Percentiles rank a stretch among this genome's conserved stretches.
These are phyloP conservation scores for Fusarium pseudoanthophilum DNA, from an alignment of 2,329 filamentous ascomycete species.

Conservation along the genomic window DNA sequence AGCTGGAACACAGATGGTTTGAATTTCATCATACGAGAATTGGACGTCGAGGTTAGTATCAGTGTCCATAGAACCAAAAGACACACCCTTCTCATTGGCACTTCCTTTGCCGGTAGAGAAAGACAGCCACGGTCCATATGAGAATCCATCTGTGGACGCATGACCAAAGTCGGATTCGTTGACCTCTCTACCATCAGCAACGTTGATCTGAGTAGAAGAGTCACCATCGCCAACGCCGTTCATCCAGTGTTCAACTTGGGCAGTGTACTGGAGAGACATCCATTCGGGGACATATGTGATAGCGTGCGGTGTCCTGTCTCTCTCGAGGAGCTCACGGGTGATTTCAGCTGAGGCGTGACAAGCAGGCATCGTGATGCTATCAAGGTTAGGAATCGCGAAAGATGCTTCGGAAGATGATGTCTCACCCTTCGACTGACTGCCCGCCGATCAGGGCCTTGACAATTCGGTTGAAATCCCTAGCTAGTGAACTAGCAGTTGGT, in stretches of 20 bases:
- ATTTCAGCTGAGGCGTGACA: constrained; percentile 33
- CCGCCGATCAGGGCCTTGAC: constrained; percentile 25
- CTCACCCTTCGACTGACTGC: constrained; percentile 19
- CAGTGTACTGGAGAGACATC: constrained; percentile 19
- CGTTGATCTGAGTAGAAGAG: constrained; percentile 15
- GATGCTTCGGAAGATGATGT: rapidly evolving
- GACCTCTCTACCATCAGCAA: constrained; percentile 24
- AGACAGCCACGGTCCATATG: constrained; percentile 30
- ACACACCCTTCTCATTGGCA: constrained; percentile 1
- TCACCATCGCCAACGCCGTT: constrained; percentile 32
- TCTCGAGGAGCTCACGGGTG: constrained; percentile 18
- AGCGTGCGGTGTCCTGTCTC: constrained; percentile 25
- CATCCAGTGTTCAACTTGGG: constrained; percentile 31
- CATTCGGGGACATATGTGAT: constrained; percentile 34
- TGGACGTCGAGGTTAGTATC: constrained; percentile 28
- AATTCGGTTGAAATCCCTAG: constrained; percentile 18
- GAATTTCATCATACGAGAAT: constrained; percentile 36
- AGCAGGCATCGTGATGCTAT: constrained; percentile 32
- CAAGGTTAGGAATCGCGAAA: background rate
- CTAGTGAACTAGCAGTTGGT: constrained; percentile 2
- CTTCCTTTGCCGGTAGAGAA: constrained; percentile 13
- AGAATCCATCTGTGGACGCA: constrained; percentile 23
- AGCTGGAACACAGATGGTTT: constrained; percentile 23
- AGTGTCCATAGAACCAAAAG: constrained; percentile 14
- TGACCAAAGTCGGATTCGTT: constrained; percentile 34